Evolutionary conservation across 1,139 yeast species (phyloP), one percentile per base, ranked within the genome.

Genomic region (Zhuliangozyma parablackwelliae): DNA sequence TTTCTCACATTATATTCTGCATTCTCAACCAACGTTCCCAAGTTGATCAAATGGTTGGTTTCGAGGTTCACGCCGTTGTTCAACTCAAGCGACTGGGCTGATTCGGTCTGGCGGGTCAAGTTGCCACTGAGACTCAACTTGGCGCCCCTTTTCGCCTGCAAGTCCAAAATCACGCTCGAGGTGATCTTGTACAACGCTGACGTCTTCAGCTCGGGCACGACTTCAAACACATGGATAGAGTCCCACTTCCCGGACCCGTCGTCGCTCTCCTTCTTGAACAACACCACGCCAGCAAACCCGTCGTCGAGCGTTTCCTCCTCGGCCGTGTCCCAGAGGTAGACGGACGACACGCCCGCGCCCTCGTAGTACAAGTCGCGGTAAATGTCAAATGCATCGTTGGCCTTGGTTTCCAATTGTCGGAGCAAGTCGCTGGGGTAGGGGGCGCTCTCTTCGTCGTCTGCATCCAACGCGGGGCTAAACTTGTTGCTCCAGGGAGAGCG

Each of bases 351-450:
- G 2, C 75, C 76, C 13, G 96, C 94, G 28, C 97, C 97, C 58
- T 90, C 97, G 58, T 89, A 92, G 65, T 92, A 92, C 50, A 92
- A 65, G 56, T 92, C 98, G 46, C 97, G 73, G 63, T 92, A 92
- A 29, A 92, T 76, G 53, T 90, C 97, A 58, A 92, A 88, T 8
- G 97, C 84, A 45, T 88, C 94, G 58, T 92, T 92, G 45, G 95
- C 92, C 47, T 80, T 72, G 23, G 76, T 57, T 61, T 92, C 98
- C 50, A 92, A 66, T 50, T 80, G 75, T 50, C 97, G 72, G 43
- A 92, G 68, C 26, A 65, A 64, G 2, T 64, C 65, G 10, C 87
- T 74, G 7, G 97, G 97, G 48, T 69, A 79, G 6, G 95, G 92
- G 2, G 85, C 81, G 25, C 80, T 79, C 30, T 69, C 73, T 28